Base-by-base conservation (phyloP, 257 asterid species). In the Solanum piurae region DNA sequence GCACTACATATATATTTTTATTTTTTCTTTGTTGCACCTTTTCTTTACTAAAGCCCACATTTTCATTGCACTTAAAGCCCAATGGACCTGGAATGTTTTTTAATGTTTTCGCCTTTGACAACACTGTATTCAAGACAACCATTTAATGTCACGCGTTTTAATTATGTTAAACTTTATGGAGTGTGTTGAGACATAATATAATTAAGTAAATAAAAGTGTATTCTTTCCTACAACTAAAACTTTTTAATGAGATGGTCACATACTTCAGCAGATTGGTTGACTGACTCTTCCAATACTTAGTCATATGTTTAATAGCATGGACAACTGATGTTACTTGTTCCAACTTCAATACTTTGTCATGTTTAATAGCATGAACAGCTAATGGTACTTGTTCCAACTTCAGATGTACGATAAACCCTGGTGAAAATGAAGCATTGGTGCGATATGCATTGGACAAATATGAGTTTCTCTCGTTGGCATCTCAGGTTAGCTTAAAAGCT, bases 391-490 rank as follows among this genome's bases (percentile, higher is more conserved):
- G 84, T 83, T 76, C 84, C 38, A 86, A 88, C 82, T 90, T 93
- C 95, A 97, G 99, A 75, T 97, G 99, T 91, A 97, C 99, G 11
- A 97, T 97, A 93, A 97, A 95, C 91, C 99, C 99, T 18, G 98
- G 99, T 55, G 99, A 97, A 90, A 97, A 97, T 91, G 99, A 97
- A 91, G 96, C 98, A 27, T 82, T 97, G 87, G 99, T 97, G 89
- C 94, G 99, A 91, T 97, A 97, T 86, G 99, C 99, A 80, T 87
- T 97, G 93, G 96, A 95, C 86, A 95, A 89, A 40, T 93, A 97
- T 91, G 91, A 92, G 91, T 97, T 92, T 88, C 98, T 97, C 87
- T 93, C 98, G 13, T 92, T 97, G 92, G 96, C 98, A 89, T 84
- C 95, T 87, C 99, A 97, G 98, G 99, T 97, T 88, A 88, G 95